Percentiles rank a stretch among this genome's conserved stretches.
phyloP scores from a whole-genome alignment of 2,329 filamentous ascomycete genomes.

The Penicillium sp. region DNA sequence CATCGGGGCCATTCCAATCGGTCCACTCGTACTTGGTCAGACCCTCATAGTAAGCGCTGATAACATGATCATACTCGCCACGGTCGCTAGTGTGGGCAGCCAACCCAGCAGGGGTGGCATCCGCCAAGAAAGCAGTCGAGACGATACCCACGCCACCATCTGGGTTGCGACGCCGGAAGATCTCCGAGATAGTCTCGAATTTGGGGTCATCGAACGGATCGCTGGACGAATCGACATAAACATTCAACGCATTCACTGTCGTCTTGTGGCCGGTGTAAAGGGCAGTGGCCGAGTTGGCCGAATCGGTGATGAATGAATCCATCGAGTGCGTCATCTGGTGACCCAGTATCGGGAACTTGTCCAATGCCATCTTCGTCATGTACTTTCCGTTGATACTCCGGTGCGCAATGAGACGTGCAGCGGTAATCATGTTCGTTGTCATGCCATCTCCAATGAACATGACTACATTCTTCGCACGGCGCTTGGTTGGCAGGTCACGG shows the following conservation, averaged over 20 bases:
- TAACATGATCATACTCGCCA: slow-evolving; percentile 67
- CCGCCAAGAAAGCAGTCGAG: slow-evolving; percentile 72
- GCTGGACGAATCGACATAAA: slow-evolving; percentile 76
- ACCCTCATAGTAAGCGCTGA: slow-evolving; percentile 75
- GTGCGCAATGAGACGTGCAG: slow-evolving; percentile 77
- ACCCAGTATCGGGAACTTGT: slow-evolving; percentile 81
- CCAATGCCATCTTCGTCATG: slow-evolving; percentile 71
- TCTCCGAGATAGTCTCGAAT: slow-evolving; percentile 73
- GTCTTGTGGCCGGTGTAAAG: slow-evolving; percentile 83
- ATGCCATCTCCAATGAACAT: slow-evolving; percentile 76
- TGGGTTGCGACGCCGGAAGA: slow-evolving; percentile 68
- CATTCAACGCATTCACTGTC: slow-evolving; percentile 77
- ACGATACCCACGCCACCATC: slow-evolving; percentile 65
- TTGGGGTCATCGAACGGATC: slow-evolving; percentile 80
- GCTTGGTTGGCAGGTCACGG: slow-evolving; percentile 66
- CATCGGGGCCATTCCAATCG: slow-evolving; percentile 71
- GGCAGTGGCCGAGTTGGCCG: slow-evolving; percentile 79
- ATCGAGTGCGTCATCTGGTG: slow-evolving; percentile 90
- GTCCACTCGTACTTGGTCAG: slow-evolving; percentile 82
- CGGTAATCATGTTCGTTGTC: slow-evolving; percentile 56
- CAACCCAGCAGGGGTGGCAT: slow-evolving; percentile 78
- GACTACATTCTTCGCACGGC: slow-evolving; percentile 81
- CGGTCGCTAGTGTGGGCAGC: slow-evolving; percentile 72
- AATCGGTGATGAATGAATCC: slow-evolving; percentile 83
- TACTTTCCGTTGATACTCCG: slow-evolving; percentile 84